Evolutionary conservation across 2,329 filamentous ascomycete species (phyloP), one percentile per base, ranked within the genome.

Genomic region (Coleophoma crateriformis): DNA sequence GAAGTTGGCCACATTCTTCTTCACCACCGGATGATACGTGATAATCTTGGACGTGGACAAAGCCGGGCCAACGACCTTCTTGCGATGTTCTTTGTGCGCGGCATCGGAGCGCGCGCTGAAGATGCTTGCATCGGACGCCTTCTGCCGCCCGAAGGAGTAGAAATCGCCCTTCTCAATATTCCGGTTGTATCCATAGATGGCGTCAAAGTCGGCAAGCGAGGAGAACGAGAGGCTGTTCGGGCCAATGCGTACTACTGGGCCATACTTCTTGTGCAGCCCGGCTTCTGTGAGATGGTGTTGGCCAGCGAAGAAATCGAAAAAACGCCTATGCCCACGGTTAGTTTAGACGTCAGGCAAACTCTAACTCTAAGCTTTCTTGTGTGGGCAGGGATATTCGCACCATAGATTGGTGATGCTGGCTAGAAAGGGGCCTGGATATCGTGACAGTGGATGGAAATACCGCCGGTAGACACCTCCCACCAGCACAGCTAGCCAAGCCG

Each of bases 171-270:
- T 52, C 38, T 52, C 50, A 15, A 52, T 42, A 19, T 33, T 32
- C 12, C 44, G 33, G 33, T 52, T 52, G 47, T 50, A 50, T 0
- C 76, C 75, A 59, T 80, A 79, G 32, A 79, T 78, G 2, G 70
- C 69, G 13, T 70, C 67, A 38, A 79, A 53, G 0, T 75, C 77
- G 0, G 68, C 63, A 0, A 75, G 60, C 27, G 19, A 49, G 37
- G 51, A 55, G 52, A 67, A 65, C 34, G 56, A 55, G 10, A 67
- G 55, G 49, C 63, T 57, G 15, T 65, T 60, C 2, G 61, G 63
- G 3, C 54, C 52, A 7, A 62, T 47, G 4, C 64, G 62, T 1
- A 53, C 48, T 13, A 51, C 39, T 0, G 45, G 34, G 7, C 51
- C 48, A 17, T 53, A 48, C 39, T 45, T 33, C 1, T 50, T 33